These are phyloP conservation scores for Harringtonia aguacate DNA, from an alignment of 2,329 filamentous ascomycete genomes.

Conservation along the genomic window DNA sequence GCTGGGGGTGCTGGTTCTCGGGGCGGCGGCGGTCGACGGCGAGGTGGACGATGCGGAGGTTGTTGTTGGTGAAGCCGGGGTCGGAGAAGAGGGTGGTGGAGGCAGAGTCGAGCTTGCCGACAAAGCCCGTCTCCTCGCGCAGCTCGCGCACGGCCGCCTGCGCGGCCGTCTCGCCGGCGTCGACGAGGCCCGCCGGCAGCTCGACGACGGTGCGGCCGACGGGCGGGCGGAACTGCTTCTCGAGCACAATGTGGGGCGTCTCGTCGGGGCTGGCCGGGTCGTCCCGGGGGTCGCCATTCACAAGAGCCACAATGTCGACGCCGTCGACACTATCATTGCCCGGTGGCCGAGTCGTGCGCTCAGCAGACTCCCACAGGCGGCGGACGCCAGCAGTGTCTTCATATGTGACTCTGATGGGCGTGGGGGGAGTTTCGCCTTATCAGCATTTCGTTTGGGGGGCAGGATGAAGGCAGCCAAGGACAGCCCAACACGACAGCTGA, in stretches of 20 bases:
- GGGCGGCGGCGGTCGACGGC: conserved; percentile 57
- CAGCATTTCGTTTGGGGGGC: too few species aligned
- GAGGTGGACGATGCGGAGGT: conserved; percentile 61
- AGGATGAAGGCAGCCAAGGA: too few species aligned
- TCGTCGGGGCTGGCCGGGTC: neutral
- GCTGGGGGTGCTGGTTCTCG: conserved; percentile 58
- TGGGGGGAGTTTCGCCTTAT: too few species aligned
- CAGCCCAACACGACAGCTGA: too few species aligned
- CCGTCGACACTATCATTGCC: conserved; percentile 56
- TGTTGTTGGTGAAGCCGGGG: conserved; percentile 57
- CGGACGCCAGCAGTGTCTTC: conserved; percentile 46
- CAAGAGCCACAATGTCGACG: conserved; percentile 61
- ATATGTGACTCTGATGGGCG: conserved; percentile 41
- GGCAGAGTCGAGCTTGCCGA: conserved; percentile 32
- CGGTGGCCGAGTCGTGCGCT: conserved; percentile 50
- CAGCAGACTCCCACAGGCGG: conserved; percentile 62
- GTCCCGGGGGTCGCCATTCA: conserved; percentile 36
- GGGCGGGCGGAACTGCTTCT: conserved; percentile 58
- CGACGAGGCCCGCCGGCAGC: conserved; percentile 53
- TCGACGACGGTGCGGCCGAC: conserved; percentile 50
- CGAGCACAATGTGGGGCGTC: conserved; percentile 46
- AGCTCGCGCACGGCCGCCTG: conserved; percentile 53
- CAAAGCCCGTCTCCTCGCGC: conserved; percentile 56
- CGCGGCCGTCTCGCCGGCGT: conserved; percentile 50
- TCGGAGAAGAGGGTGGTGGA: conserved; percentile 22